Evolutionary conservation across 805 yeast species (phyloP).

Genomic region (Grigorovia jiainica): DNA sequence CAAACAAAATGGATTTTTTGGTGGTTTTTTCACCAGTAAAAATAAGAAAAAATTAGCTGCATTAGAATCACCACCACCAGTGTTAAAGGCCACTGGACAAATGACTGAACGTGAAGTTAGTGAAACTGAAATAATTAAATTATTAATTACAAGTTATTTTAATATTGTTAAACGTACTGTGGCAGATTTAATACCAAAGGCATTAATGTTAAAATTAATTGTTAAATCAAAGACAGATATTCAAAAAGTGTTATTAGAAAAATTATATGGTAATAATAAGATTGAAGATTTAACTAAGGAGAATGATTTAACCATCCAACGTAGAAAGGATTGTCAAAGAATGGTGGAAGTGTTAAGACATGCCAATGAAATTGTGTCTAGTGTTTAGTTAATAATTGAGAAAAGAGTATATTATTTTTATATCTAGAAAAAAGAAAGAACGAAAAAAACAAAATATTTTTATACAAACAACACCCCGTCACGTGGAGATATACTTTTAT

Average conservation of each 20-base stretch:
- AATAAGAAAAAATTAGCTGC: conserved; percentile 89
- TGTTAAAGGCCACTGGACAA: conserved; percentile 80
- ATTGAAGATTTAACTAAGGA: conserved; percentile 77
- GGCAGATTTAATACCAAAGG: conserved; percentile 90
- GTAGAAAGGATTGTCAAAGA: conserved; percentile 88
- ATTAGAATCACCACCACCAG: conserved; percentile 97
- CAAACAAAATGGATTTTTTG: conserved; percentile 75
- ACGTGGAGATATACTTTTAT: too few species aligned
- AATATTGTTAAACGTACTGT: conserved; percentile 88
- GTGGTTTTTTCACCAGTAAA: conserved; percentile 87
- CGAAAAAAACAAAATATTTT: too few species aligned
- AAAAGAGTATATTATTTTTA: background rate
- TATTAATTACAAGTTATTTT: conserved; percentile 82
- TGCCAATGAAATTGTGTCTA: conserved; percentile 79
- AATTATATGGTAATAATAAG: conserved; percentile 63
- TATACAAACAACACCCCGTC: too few species aligned
- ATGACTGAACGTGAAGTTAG: conserved; percentile 91
- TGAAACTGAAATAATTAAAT: conserved; percentile 95
- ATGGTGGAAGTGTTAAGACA: conserved; percentile 89
- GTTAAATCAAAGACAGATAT: conserved; percentile 76
- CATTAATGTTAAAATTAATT: conserved; percentile 87
- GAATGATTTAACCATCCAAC: conserved; percentile 83
- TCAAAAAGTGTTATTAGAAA: conserved; percentile 82
- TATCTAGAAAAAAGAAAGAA: background rate
- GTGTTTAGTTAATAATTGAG: conserved; percentile 19